These are phyloP conservation scores for Kitagawia praeruptora DNA, from an alignment of 129 eudicot species.

Conservation along the genomic window DNA sequence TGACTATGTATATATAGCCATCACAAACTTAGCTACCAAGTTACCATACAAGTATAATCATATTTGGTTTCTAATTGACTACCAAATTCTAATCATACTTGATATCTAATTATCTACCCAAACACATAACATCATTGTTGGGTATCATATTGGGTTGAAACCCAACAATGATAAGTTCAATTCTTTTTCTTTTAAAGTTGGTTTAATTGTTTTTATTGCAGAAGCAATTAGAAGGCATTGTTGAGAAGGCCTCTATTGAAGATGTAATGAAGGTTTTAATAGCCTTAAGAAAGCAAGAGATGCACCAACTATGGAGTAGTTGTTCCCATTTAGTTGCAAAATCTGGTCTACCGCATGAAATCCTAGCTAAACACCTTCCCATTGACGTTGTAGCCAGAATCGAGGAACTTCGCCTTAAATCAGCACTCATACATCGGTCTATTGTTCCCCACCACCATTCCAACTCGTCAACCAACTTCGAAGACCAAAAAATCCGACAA, in stretches of 20 bases:
- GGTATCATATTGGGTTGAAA: too few species aligned
- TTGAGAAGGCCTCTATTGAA: slow-evolving; percentile 96
- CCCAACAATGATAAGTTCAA: too few species aligned
- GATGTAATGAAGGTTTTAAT: slow-evolving; percentile 90
- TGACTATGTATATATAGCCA: too few species aligned
- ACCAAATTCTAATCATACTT: too few species aligned
- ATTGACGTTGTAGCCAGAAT: slow-evolving; percentile 65
- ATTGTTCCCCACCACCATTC: slow-evolving; percentile 43
- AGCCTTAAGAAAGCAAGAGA: slow-evolving; percentile 94
- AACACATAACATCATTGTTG: too few species aligned
- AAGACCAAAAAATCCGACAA: slow-evolving; percentile 79
- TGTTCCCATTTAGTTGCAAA: slow-evolving; percentile 90
- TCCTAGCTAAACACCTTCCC: slow-evolving; percentile 87
- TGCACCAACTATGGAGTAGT: slow-evolving; percentile 89
- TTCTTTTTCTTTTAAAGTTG: not conserved
- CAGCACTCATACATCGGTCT: slow-evolving; percentile 52
- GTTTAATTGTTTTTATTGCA: slow-evolving; percentile 22
- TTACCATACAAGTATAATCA: too few species aligned
- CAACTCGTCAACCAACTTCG: slow-evolving; percentile 50
- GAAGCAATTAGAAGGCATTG: slow-evolving; percentile 90
- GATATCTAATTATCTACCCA: too few species aligned
- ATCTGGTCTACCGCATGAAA: slow-evolving; percentile 90
- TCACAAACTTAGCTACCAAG: too few species aligned
- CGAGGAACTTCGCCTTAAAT: slow-evolving; percentile 80
- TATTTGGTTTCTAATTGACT: too few species aligned